A percentile compares a stretch with the other conserved stretches of the same genome.
Conservation (phyloP, 306 rosid species). For the Cucurbita ficifolia region DNA sequence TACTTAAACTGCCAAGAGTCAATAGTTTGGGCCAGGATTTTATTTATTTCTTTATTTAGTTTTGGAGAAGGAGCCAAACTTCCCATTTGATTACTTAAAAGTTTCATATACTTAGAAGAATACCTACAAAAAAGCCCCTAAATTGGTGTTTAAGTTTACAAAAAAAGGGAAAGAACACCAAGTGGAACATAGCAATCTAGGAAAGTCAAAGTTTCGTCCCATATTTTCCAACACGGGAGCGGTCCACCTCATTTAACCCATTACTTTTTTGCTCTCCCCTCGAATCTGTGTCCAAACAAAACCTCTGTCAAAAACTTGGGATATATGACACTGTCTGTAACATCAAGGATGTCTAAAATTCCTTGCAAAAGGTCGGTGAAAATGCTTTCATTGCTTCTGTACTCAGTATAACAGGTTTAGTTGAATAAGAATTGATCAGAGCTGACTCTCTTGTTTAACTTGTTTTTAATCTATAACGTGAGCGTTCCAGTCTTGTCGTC, state of each 20-base stretch:
- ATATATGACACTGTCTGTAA: background rate
- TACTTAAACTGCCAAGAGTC: background rate
- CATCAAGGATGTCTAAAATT: background rate
- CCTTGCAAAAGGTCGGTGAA: background rate
- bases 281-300: background rate
- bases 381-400: background rate
- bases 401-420: background rate
- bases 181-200: background rate
- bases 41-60: background rate
- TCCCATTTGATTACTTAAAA: background rate
- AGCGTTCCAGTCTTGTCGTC: background rate
- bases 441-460: background rate
- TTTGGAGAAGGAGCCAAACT: background rate
- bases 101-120: background rate
- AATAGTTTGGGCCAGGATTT: background rate
- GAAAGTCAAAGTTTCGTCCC: background rate
- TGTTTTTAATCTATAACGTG: background rate
- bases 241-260: background rate
- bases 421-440: background rate
- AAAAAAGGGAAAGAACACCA: background rate
- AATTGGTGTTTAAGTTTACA: background rate
- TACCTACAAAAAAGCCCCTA: background rate
- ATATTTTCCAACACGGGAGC: background rate
- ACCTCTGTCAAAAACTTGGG: background rate
- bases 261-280: background rate